A percentile compares a stretch with the other conserved stretches of the same genome.
These are phyloP conservation scores for Chrysanthemum lavandulifolium DNA, from an alignment of 129 eudicot species.

Conservation along the genomic window DNA sequence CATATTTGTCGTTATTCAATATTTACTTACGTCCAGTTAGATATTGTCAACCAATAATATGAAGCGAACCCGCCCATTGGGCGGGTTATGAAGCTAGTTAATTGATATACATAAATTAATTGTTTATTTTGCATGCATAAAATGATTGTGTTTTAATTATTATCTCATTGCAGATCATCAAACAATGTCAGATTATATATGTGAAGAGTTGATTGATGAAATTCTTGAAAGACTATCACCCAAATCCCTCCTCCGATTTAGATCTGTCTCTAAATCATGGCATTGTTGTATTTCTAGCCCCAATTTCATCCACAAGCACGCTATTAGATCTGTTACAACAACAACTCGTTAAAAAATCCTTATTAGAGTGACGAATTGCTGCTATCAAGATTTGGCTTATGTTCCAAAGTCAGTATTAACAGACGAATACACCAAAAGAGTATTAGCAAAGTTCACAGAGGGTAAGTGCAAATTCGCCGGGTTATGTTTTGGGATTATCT, in stretches of 20 bases:
- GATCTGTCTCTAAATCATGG: slow-evolving; percentile 1
- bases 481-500: slow-evolving; percentile 1
- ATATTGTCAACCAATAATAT: too few species aligned
- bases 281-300: not conserved
- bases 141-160: not conserved
- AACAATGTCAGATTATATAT: not conserved
- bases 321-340: not conserved
- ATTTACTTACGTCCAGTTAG: too few species aligned
- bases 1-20: too few species aligned
- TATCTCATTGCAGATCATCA: not conserved
- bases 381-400: not conserved
- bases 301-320: not conserved
- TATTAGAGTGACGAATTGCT: not conserved
- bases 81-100: too few species aligned
- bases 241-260: not conserved
- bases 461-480: too few species aligned
- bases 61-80: too few species aligned
- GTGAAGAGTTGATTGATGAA: not conserved
- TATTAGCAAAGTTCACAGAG: not conserved
- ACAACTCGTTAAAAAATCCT: not conserved
- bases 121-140: not conserved
- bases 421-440: not conserved
- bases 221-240: slow-evolving; percentile 2
- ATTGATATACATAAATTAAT: too few species aligned
- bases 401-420: too few species aligned